These are phyloP conservation scores for Malus sieversii DNA, from an alignment of 306 rosid genomes.

Conservation along the genomic window DNA sequence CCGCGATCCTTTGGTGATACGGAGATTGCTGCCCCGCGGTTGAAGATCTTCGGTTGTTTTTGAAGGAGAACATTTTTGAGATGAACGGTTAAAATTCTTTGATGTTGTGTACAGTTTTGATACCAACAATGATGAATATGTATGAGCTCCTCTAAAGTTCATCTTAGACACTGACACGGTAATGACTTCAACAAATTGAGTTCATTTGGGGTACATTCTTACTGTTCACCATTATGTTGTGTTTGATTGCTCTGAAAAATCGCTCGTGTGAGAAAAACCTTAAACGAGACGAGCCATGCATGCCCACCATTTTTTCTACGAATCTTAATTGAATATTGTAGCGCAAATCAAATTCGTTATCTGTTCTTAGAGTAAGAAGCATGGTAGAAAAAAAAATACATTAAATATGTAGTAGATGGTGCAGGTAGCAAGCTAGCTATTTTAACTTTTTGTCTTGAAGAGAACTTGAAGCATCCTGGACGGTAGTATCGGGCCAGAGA, in stretches of 20 bases:
- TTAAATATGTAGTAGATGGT: not conserved
- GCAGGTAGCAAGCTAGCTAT: not conserved
- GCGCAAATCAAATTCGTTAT: not conserved
- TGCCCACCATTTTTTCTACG: too few species aligned
- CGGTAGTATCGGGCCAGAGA: constrained; percentile 50
- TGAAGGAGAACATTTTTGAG: not conserved
- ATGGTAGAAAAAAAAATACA: not conserved
- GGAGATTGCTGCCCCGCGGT: not conserved
- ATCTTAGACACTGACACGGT: too few species aligned
- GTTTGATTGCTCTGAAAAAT: too few species aligned
- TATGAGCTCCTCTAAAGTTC: too few species aligned
- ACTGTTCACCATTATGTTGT: too few species aligned
- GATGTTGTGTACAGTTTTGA: not conserved
- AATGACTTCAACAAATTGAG: not conserved
- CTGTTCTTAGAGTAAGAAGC: not conserved
- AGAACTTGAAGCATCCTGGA: not conserved
- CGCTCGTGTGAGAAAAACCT: too few species aligned
- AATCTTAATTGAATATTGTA: not conserved
- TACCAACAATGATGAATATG: not conserved
- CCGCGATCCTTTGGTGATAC: not conserved
- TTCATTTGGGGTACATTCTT: not conserved
- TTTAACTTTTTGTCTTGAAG: constrained; percentile 11
- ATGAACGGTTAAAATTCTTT: not conserved
- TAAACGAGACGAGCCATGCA: too few species aligned
- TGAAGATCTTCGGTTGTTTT: not conserved